Evolutionary conservation across 768 basidiomycete genomes (phyloP), one percentile per base, ranked within the genome.

Genomic region (Hygrocybe coccinea): DNA sequence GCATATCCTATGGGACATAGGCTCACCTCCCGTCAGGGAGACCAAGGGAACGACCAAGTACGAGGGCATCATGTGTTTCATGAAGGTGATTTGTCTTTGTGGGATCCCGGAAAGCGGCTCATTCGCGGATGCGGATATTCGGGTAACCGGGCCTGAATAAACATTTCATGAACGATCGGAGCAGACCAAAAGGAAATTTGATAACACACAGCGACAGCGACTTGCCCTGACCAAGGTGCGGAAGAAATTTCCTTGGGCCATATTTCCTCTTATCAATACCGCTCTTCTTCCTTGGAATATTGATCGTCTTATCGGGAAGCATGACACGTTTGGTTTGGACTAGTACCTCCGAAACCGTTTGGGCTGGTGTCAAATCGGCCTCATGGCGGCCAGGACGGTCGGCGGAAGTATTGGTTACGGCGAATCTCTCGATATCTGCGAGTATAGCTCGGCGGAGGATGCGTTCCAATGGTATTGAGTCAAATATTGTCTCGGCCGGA

Each of bases 291-390:
- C 21, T 22, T 46, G 44, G n/a, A 22, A 6, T n/a, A 15, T 11
- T 41, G 29, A 29, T 29, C 37, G 39, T 15, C 39, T 15, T 41
- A 21, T 22, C 44, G 21, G 55, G 48, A 12, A 56, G 12, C 55
- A 56, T 56, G 17, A 43, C 55, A 17, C 41, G 38, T 44, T 56
- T 56, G 1, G 55, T 49, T 14, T 17, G 48, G 12, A 25, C 14
- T 3, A 56, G 17, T 3, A 44, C 49, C 17, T 39, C 3, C n/a
- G 37, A 51, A 17, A 56, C 49, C 22, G 19, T 17, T 17, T 36
- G 44, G 2, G 55, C 15, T 11, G 14, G 17, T 2, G 54, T 19
- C 6, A 35, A 21, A 19, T 49, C n/a, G 8, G n/a, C 22, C 44
- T 46, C 17, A 3, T 29, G 3, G 5, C 44, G 22, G 11, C 44